These are phyloP conservation scores for Nitzschia sp. DNA, from an alignment of 108 stramenopile genomes.

Conservation along the genomic window DNA sequence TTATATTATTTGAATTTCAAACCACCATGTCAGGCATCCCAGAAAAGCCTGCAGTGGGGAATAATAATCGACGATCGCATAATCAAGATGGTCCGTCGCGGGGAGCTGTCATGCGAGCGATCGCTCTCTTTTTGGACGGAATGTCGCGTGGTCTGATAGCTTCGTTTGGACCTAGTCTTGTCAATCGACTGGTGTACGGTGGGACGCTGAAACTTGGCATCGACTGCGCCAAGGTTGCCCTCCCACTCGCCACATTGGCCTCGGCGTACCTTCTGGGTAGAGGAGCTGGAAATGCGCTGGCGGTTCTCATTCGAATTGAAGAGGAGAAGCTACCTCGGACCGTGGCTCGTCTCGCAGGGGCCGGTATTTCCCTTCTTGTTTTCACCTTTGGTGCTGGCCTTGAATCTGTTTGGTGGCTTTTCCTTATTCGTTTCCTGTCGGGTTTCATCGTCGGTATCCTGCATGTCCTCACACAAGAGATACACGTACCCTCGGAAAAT, in stretches of 20 bases:
- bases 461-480: constrained; percentile 16
- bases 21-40: too few species aligned
- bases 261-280: constrained; percentile 20
- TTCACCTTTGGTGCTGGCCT: constrained; percentile 43
- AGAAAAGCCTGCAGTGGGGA: too few species aligned
- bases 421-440: constrained; percentile 29
- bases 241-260: constrained; percentile 19
- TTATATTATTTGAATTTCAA: too few species aligned
- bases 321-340: constrained; percentile 1
- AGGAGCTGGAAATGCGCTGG: constrained; percentile 8
- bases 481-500: not conserved
- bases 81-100: not conserved
- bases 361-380: constrained; percentile 22
- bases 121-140: constrained; percentile 37
- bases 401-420: constrained; percentile 18
- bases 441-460: constrained; percentile 19
- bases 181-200: constrained; percentile 23
- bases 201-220: not conserved
- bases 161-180: constrained; percentile 36
- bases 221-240: constrained; percentile 19
- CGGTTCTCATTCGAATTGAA: not conserved
- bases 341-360: constrained; percentile 31
- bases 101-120: not conserved
- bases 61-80: too few species aligned
- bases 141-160: constrained; percentile 30